phyloP scores from a whole-genome alignment of 2,329 filamentous ascomycete species.

The Microdochium paspali region DNA sequence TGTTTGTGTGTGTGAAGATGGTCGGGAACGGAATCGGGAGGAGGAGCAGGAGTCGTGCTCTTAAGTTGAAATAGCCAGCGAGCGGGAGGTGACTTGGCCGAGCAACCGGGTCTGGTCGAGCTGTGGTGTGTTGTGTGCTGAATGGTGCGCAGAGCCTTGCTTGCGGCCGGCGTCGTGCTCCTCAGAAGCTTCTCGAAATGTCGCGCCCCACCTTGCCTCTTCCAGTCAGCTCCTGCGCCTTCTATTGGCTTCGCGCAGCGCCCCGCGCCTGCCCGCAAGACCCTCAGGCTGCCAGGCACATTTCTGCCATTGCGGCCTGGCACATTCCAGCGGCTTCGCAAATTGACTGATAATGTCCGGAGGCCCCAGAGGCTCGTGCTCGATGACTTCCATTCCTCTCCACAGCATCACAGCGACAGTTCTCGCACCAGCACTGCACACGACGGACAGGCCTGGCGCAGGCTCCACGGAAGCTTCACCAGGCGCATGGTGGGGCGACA shows the following conservation, averaged over 20 bases:
- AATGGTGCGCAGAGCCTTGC: slow-evolving; percentile 1
- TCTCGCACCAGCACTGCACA: background rate
- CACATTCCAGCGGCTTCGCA: background rate
- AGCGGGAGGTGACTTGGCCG: background rate
- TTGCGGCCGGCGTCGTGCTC: background rate
- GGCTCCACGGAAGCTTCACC: background rate
- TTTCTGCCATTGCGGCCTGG: background rate
- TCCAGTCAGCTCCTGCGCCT: background rate
- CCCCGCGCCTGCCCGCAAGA: background rate
- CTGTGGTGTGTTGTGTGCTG: background rate
- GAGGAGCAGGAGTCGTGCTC: background rate
- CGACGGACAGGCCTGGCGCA: too few species aligned
- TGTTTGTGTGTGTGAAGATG: background rate
- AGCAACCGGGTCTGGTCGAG: background rate
- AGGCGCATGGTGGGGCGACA: background rate
- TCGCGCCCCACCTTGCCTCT: background rate
- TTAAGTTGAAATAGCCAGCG: background rate
- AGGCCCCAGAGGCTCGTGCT: background rate
- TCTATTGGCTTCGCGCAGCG: background rate
- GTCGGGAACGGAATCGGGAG: background rate
- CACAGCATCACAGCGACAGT: background rate
- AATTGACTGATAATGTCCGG: background rate
- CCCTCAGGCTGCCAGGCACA: background rate
- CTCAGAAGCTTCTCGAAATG: slow-evolving; percentile 1
- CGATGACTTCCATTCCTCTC: background rate